Percentiles rank a stretch among this genome's conserved stretches.
Conservation (phyloP, 1,284 basidiomycete species). For the Ustilago sp. region DNA sequence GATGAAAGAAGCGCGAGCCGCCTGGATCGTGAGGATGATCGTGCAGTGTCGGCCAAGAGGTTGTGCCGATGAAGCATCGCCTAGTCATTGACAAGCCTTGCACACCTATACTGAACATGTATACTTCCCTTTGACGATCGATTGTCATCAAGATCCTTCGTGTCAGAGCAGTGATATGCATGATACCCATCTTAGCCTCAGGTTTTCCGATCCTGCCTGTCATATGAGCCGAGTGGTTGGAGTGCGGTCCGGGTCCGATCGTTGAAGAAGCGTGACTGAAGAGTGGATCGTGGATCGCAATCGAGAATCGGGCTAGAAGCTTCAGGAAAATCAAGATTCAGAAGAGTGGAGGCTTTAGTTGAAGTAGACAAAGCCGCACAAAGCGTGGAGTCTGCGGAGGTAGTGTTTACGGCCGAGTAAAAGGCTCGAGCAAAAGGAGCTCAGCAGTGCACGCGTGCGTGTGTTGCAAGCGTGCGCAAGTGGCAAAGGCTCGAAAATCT, state of each 20-base stretch:
- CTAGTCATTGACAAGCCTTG: neutral
- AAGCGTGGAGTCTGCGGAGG: too few relatives aligned
- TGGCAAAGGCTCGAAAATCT: too few relatives aligned
- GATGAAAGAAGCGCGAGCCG: slow-evolving; percentile 13
- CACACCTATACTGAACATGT: neutral
- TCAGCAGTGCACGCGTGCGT: too few relatives aligned
- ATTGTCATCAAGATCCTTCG: neutral
- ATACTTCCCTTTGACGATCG: neutral
- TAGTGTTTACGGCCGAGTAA: too few relatives aligned
- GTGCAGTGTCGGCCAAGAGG: slow-evolving; percentile 15
- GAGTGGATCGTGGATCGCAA: neutral
- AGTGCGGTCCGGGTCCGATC: neutral
- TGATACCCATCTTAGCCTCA: neutral
- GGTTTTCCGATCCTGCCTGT: neutral
- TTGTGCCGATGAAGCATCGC: slow-evolving; percentile 5
- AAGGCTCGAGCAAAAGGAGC: too few relatives aligned
- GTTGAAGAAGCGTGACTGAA: neutral
- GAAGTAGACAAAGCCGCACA: too few relatives aligned
- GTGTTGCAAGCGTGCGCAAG: too few relatives aligned
- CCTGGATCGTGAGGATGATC: neutral
- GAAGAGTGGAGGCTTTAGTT: slow-evolving; percentile 15
- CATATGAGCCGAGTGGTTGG: neutral
- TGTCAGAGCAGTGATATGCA: neutral
- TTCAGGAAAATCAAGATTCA: neutral
- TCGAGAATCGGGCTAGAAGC: neutral